A percentile compares a stretch with the other conserved stretches of the same genome.
Conservation (phyloP, 805 yeast genomes). For the Candida germanica region DNA sequence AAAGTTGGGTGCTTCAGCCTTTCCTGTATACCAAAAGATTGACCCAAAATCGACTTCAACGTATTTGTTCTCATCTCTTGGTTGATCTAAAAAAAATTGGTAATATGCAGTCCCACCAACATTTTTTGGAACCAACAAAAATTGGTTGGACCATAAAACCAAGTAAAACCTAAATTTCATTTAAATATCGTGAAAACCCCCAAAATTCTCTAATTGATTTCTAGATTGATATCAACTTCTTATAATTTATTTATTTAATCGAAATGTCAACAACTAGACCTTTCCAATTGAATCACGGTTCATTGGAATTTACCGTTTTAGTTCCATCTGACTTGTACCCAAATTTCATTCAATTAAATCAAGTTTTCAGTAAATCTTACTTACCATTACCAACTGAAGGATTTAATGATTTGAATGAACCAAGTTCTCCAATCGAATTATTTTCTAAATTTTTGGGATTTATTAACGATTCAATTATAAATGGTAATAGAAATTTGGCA, state of each 20-base stretch:
- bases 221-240: too few relatives aligned
- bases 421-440: constrained; percentile 80
- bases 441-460: constrained; percentile 81
- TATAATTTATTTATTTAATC: too few relatives aligned
- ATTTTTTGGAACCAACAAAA: constrained; percentile 3
- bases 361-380: constrained; percentile 67
- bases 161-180: neutral
- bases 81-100: too few relatives aligned
- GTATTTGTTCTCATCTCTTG: too few relatives aligned
- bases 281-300: constrained; percentile 76
- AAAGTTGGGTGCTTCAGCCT: too few relatives aligned
- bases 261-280: constrained; percentile 39
- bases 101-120: constrained; percentile 1
- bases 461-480: constrained; percentile 23
- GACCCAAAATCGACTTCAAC: too few relatives aligned
- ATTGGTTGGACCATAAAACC: constrained; percentile 2
- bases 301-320: constrained; percentile 81
- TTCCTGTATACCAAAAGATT: constrained; percentile 4
- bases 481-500: constrained; percentile 11
- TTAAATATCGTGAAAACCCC: neutral
- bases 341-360: constrained; percentile 81
- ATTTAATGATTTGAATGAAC: constrained; percentile 83
- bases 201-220: too few relatives aligned
- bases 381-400: constrained; percentile 83
- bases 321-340: constrained; percentile 81